Base-by-base conservation (phyloP, 2,329 filamentous ascomycete species). In the Aspergillus pseudotamarii region DNA sequence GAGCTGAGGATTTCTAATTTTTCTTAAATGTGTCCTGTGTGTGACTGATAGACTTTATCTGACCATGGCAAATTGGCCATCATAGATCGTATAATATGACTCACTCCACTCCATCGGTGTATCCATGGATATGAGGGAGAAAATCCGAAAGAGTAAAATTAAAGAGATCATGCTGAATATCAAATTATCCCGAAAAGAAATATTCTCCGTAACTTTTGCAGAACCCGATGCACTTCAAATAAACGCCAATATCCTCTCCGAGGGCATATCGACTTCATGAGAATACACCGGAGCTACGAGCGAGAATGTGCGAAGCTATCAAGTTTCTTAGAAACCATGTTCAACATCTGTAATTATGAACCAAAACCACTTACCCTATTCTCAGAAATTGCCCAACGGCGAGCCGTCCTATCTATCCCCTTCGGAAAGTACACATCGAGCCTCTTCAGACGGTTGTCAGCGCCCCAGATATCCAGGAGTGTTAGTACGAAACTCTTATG, bases 101-200 rank as follows among this genome's bases (percentile, higher is more conserved):
- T 21, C 10, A 14, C 8, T 53, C 2, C 28, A 12, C 50, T 34
- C 28, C 34, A 14, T 21, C 5, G 11, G 9, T 19, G 48, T 1
- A n/a, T 9, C 3, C 6, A 11, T 26, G 14, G 30, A 14, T 6
- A 9, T 11, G 14, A 14, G 4, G 4, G 12, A 21, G 10, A 12
- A 45, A 4, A 4, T 9, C 16, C 0, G 36, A 19, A 41, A 19
- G 6, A 0, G 16, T 9, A 9, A 9, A 0, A 8, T 3, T 6
- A 41, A 19, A 41, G 6, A 41, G 16, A 2, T 19, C 6, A n/a
- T 41, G 2, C 19, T 19, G 36, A 1, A 9, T 9, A 41, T 41
- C 16, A 41, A 41, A 9, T 16, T 0, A 1, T 9, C 6, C 6
- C 4, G n/a, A 8, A 1, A 10, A 41, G 6, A 19, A 14, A 1